Evolutionary conservation across 108 stramenopile species (phyloP).

Genomic region (Nannochloropsis granulata): DNA sequence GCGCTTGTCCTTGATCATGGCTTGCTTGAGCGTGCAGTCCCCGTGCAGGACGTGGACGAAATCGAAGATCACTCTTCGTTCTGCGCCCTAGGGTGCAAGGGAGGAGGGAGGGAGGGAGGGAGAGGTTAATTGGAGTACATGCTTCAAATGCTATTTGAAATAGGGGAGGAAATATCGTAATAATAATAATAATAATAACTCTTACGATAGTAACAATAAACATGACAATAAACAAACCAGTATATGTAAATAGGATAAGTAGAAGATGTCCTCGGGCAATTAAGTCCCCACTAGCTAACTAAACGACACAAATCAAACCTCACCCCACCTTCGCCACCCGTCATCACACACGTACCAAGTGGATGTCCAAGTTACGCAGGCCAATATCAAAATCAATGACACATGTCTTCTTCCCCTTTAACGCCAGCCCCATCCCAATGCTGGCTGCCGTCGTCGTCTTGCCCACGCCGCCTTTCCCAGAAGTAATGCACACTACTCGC

Average conservation of each 20-base stretch:
- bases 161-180: too few relatives aligned
- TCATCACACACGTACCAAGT: conserved; percentile 32
- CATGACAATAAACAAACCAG: too few relatives aligned
- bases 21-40: conserved; percentile 48
- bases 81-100: conserved; percentile 10
- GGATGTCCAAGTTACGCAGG: conserved; percentile 49
- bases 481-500: conserved; percentile 46
- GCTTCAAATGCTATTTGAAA: too few relatives aligned
- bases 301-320: neutral
- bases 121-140: too few relatives aligned
- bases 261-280: too few relatives aligned
- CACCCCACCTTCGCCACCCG: neutral
- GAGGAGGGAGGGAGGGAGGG: neutral
- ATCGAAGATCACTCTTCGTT: conserved; percentile 52
- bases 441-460: conserved; percentile 50
- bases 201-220: too few relatives aligned
- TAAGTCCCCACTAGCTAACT: too few relatives aligned
- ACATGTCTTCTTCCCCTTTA: conserved; percentile 35
- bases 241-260: too few relatives aligned
- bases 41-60: conserved; percentile 45
- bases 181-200: too few relatives aligned
- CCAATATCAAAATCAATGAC: conserved; percentile 57
- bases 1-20: conserved; percentile 45
- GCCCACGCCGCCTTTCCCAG: conserved; percentile 54
- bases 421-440: conserved; percentile 25